phyloP scores from a whole-genome alignment of 306 rosid genomes.

The Lagenaria siceraria region DNA sequence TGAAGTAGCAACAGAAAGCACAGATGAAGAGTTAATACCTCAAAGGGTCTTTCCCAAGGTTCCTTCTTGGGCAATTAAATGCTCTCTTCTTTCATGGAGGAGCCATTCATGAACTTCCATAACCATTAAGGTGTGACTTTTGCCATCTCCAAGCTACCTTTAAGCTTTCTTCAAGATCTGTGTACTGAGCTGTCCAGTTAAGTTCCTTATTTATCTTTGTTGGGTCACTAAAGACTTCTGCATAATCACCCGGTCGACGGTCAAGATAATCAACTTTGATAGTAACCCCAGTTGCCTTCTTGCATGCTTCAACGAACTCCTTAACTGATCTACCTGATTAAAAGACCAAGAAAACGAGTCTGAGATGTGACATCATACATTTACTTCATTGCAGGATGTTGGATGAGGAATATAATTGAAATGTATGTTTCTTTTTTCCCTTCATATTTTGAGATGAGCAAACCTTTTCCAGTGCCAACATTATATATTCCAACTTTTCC shows the following conservation, averaged over 20 bases:
- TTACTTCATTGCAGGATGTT: not conserved
- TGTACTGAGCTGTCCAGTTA: conserved; percentile 67
- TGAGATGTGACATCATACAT: not conserved
- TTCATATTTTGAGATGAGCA: not conserved
- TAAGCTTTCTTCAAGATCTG: conserved; percentile 61
- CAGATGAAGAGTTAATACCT: not conserved
- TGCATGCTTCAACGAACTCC: conserved; percentile 95
- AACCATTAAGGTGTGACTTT: conserved; percentile 56
- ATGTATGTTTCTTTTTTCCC: not conserved
- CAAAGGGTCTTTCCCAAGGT: not conserved
- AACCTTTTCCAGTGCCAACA: conserved; percentile 94
- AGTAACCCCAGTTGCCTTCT: conserved; percentile 65
- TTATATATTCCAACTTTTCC: conserved; percentile 81
- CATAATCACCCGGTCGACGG: conserved; percentile 85
- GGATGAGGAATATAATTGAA: not conserved
- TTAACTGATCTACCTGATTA: conserved; percentile 73
- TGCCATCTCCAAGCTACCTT: conserved; percentile 84
- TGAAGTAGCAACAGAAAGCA: conserved; percentile 6
- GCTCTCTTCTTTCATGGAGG: not conserved
- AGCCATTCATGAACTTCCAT: conserved; percentile 17
- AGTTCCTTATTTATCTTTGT: conserved; percentile 52
- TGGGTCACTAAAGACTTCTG: conserved; percentile 81
- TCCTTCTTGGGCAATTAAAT: not conserved
- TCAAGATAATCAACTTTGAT: conserved; percentile 66
- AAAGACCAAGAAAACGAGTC: not conserved